Conservation (phyloP, 352 stramenopile species). For the Phytopythium litorale region DNA sequence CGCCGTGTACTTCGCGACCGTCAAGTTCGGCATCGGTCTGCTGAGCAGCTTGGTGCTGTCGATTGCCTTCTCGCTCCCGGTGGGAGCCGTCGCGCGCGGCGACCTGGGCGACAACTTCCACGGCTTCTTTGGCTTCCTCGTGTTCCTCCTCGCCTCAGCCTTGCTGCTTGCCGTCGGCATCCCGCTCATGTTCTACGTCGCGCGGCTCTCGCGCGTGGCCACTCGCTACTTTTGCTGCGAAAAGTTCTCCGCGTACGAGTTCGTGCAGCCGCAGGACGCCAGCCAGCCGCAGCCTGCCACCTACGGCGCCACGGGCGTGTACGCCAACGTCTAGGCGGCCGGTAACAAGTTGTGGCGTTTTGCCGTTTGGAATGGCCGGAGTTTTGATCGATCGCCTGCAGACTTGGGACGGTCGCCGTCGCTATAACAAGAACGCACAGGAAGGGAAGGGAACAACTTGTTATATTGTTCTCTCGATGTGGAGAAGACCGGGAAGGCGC, state of each 20-base stretch:
- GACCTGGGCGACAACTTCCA: constrained; percentile 36
- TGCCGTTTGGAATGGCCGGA: neutral
- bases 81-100: constrained; percentile 31
- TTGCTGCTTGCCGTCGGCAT: constrained; percentile 48
- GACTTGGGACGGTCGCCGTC: neutral
- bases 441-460: constrained; percentile 1
- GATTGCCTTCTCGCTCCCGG: constrained; percentile 49
- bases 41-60: constrained; percentile 50
- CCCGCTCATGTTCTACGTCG: constrained; percentile 50
- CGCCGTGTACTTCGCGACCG: constrained; percentile 54
- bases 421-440: neutral
- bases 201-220: constrained; percentile 32
- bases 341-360: neutral
- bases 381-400: neutral
- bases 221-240: constrained; percentile 74
- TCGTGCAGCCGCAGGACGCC: constrained; percentile 19
- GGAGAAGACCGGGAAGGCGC: neutral
- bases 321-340: neutral
- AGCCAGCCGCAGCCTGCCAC: constrained; percentile 12
- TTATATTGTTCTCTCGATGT: neutral
- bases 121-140: constrained; percentile 32
- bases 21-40: constrained; percentile 52
- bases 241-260: constrained; percentile 45
- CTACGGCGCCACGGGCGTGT: constrained; percentile 33
- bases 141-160: constrained; percentile 39